A percentile compares a stretch with the other conserved stretches of the same genome.
These are phyloP conservation scores for Epichloe amarillans DNA, from an alignment of 2,329 filamentous ascomycete species.

Conservation along the genomic window DNA sequence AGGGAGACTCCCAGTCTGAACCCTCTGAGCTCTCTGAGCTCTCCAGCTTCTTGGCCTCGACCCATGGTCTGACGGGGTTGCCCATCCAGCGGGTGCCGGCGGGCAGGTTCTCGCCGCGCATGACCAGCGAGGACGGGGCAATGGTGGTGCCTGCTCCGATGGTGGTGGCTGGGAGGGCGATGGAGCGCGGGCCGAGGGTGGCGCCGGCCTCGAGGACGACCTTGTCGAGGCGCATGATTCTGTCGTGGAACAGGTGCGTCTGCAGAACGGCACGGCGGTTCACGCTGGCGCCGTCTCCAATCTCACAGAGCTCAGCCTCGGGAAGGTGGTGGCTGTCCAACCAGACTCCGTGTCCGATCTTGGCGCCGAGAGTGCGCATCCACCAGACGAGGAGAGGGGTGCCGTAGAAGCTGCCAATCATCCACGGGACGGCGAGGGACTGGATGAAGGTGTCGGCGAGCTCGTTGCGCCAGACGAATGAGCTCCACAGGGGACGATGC, in stretches of 20 bases:
- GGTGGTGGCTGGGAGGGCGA: slow-evolving; percentile 9
- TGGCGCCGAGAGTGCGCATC: slow-evolving; percentile 10
- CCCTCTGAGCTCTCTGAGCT: slow-evolving; percentile 1
- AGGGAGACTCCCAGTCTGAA: slow-evolving; percentile 4
- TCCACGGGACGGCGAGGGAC: slow-evolving; percentile 9
- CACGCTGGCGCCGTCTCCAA: slow-evolving; percentile 10
- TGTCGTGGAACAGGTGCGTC: slow-evolving; percentile 12
- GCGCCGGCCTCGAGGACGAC: slow-evolving; percentile 9
- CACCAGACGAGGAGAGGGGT: slow-evolving; percentile 9
- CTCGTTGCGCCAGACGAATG: slow-evolving; percentile 19
- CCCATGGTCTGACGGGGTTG: slow-evolving; percentile 11
- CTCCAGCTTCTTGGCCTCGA: slow-evolving; percentile 1
- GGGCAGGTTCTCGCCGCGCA: slow-evolving; percentile 12
- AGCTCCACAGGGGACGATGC: slow-evolving; percentile 12
- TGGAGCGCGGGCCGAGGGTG: slow-evolving; percentile 9
- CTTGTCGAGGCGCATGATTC: slow-evolving; percentile 11
- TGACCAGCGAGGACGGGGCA: slow-evolving; percentile 9
- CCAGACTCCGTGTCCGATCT: slow-evolving; percentile 11
- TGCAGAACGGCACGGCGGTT: slow-evolving; percentile 11
- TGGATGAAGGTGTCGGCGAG: slow-evolving; percentile 49
- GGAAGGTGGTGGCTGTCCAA: slow-evolving; percentile 12
- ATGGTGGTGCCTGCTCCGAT: slow-evolving; percentile 10
- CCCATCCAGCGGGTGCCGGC: slow-evolving; percentile 10
- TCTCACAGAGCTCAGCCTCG: slow-evolving; percentile 9
- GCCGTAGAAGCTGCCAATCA: slow-evolving; percentile 9